Evolutionary conservation across 2,329 filamentous ascomycete genomes (phyloP).

Genomic region (Penicillium sumatraense): DNA sequence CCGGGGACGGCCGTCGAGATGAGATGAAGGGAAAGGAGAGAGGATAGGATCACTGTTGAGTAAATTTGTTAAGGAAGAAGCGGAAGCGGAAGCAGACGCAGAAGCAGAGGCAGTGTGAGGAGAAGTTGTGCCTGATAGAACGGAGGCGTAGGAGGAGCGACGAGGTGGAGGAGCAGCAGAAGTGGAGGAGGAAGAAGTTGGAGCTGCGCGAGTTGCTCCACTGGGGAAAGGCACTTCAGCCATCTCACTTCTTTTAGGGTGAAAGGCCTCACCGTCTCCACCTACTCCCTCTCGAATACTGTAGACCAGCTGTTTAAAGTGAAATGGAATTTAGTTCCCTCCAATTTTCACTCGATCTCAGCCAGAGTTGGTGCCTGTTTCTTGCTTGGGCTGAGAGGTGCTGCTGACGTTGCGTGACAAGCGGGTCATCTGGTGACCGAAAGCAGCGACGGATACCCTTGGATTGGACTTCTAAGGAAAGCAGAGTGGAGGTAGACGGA

Average conservation of each 20-base stretch:
- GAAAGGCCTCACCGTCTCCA: no score
- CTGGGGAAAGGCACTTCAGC: constrained; percentile 49
- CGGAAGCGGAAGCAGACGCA: no score
- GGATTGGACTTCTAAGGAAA: no score
- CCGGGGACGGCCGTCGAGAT: constrained; percentile 38
- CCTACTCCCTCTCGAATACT: no score
- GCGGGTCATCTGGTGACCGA: constrained; percentile 27
- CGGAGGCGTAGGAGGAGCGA: constrained; percentile 66
- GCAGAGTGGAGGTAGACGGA: no score
- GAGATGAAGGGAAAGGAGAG: constrained; percentile 42
- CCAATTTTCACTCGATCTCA: no score
- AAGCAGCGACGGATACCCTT: constrained; percentile 18
- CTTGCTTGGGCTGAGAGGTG: background rate
- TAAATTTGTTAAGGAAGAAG: constrained; percentile 63
- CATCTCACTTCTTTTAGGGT: constrained; percentile 38
- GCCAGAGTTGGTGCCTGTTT: background rate
- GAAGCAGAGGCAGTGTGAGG: no score
- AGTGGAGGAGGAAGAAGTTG: constrained; percentile 20
- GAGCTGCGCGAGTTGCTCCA: constrained; percentile 44
- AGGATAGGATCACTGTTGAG: constrained; percentile 49
- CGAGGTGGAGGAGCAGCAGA: constrained; percentile 51
- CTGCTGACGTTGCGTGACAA: constrained; percentile 26
- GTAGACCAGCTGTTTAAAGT: no score
- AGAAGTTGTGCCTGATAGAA: constrained; percentile 58
- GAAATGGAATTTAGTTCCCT: no score